Evolutionary conservation across 805 yeast species (phyloP).

Genomic region (Spathaspora hagerdaliae): DNA sequence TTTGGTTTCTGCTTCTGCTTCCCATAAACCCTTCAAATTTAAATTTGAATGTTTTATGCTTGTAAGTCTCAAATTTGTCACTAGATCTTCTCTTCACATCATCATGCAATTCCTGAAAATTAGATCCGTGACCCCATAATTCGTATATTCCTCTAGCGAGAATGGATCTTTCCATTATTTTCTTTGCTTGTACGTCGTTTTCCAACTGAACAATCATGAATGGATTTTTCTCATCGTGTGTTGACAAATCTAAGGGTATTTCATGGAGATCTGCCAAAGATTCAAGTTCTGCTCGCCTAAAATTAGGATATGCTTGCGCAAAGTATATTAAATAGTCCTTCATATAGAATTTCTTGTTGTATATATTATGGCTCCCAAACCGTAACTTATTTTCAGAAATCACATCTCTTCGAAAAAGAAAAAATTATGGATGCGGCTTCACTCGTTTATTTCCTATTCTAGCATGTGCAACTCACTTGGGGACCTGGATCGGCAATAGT

Average conservation of each 20-base stretch:
- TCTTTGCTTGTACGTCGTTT: conserved; percentile 62
- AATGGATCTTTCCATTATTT: conserved; percentile 63
- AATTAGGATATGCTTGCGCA: conserved; percentile 79
- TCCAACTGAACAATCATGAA: conserved; percentile 66
- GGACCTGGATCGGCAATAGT: no score
- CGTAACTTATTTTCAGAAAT: no score
- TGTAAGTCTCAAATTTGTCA: conserved; percentile 34
- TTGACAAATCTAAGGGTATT: conserved; percentile 55
- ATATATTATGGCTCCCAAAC: background rate
- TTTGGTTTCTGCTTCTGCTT: conserved; percentile 42
- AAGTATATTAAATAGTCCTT: conserved; percentile 71
- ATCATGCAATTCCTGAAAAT: conserved; percentile 55
- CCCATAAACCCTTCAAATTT: conserved; percentile 80
- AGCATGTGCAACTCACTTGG: no score
- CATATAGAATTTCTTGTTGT: conserved; percentile 18
- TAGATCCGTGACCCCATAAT: conserved; percentile 70
- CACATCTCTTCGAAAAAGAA: background rate
- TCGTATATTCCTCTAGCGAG: conserved; percentile 77
- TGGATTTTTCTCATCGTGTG: conserved; percentile 59
- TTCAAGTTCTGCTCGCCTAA: conserved; percentile 78
- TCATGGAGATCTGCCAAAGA: conserved; percentile 68
- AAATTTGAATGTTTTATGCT: conserved; percentile 64
- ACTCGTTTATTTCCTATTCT: no score
- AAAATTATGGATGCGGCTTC: no score
- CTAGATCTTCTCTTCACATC: conserved; percentile 33